These are phyloP conservation scores for Miscanthus lutarioriparius DNA, from an alignment of 176 grass and related monocot species.

Conservation along the genomic window DNA sequence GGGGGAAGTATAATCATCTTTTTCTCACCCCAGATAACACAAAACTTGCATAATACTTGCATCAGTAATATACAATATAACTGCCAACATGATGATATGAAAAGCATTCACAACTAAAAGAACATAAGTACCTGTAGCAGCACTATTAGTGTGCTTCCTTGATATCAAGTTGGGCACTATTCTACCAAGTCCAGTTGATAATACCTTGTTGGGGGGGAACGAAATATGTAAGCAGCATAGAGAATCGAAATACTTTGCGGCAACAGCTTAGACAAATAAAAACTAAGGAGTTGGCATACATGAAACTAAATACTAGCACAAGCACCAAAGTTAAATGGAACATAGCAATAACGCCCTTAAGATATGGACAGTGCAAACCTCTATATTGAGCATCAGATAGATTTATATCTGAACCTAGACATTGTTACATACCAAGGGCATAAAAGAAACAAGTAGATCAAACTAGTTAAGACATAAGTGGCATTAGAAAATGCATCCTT, in stretches of 20 bases:
- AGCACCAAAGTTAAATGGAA: not conserved
- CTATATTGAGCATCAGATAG: not conserved
- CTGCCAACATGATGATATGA: not conserved
- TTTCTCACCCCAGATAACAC: not conserved
- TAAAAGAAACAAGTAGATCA: not conserved
- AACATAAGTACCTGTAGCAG: slow-evolving; percentile 65
- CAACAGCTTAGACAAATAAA: not conserved
- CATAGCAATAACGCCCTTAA: not conserved
- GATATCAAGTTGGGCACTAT: slow-evolving; percentile 91
- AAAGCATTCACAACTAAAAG: not conserved
- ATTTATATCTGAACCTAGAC: not conserved
- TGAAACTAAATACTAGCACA: not conserved
- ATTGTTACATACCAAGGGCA: not conserved
- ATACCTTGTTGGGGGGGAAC: slow-evolving; percentile 40
- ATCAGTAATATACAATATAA: not conserved
- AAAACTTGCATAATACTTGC: slow-evolving; percentile 4
- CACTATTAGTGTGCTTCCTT: slow-evolving; percentile 90
- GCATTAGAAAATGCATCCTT: not conserved
- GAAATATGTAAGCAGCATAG: slow-evolving; percentile 9
- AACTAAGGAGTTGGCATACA: not conserved
- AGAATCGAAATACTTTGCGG: not conserved
- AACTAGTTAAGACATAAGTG: not conserved
- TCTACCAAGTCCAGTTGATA: slow-evolving; percentile 87
- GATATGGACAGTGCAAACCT: not conserved
- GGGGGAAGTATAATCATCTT: not conserved